phyloP scores from a whole-genome alignment of 2,329 filamentous ascomycete genomes.

The Alternaria novae-zelandiae region DNA sequence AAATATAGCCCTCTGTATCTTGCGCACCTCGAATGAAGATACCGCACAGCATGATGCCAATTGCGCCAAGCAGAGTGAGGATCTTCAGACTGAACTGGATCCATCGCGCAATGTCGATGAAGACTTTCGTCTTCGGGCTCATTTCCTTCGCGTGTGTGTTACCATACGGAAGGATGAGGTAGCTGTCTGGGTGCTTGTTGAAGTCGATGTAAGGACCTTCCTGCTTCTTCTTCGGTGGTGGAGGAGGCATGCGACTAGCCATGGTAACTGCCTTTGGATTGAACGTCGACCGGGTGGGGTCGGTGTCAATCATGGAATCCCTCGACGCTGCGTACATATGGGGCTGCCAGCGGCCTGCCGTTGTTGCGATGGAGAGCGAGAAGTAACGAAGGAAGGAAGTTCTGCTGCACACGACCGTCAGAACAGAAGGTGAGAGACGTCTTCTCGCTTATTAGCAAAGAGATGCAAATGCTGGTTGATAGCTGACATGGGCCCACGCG shows the following conservation, averaged over 20 bases:
- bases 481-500: slow-evolving; percentile 34
- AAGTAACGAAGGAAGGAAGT: slow-evolving; percentile 38
- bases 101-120: slow-evolving; percentile 72
- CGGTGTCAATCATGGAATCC: slow-evolving; percentile 60
- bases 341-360: slow-evolving; percentile 63
- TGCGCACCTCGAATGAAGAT: slow-evolving; percentile 76
- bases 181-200: slow-evolving; percentile 84
- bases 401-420: slow-evolving; percentile 32
- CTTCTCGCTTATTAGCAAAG: slow-evolving; percentile 39
- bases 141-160: slow-evolving; percentile 69
- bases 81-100: slow-evolving; percentile 73
- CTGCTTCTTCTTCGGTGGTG: slow-evolving; percentile 65
- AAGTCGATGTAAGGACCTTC: slow-evolving; percentile 81
- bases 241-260: slow-evolving; percentile 73
- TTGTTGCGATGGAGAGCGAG: slow-evolving; percentile 36
- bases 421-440: slow-evolving; percentile 31
- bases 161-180: slow-evolving; percentile 68
- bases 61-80: slow-evolving; percentile 70
- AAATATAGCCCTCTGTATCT: slow-evolving; percentile 72
- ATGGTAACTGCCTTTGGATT: slow-evolving; percentile 87
- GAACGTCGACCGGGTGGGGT: slow-evolving; percentile 61
- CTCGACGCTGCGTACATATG: slow-evolving; percentile 70
- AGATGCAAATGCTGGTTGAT: slow-evolving; percentile 39
- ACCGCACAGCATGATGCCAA: slow-evolving; percentile 75
- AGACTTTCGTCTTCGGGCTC: slow-evolving; percentile 71